Conservation (phyloP, 2,329 filamentous ascomycete genomes). For the Sporothrix curviconia region DNA sequence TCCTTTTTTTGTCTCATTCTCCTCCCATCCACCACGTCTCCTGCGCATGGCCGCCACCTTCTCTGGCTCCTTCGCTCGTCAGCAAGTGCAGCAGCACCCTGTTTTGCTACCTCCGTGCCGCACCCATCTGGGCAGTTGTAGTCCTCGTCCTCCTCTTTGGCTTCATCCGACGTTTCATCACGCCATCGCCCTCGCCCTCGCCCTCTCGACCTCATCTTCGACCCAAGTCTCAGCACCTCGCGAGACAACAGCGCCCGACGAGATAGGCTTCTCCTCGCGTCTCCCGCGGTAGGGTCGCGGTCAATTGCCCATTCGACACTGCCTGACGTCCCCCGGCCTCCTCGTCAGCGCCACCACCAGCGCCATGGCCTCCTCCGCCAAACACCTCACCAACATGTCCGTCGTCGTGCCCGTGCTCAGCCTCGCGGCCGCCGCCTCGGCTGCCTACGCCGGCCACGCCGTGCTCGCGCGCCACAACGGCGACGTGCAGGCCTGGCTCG, state of each 20-base stretch:
- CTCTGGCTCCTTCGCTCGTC: conserved; percentile 21
- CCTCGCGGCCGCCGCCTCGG: conserved; percentile 35
- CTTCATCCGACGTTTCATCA: conserved; percentile 22
- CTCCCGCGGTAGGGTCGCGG: no score
- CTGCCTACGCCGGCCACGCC: conserved; percentile 38
- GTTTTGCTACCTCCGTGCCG: conserved; percentile 34
- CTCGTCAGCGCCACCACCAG: no score
- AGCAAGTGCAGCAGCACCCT: conserved; percentile 38
- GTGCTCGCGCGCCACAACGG: conserved; percentile 31
- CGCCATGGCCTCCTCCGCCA: background rate
- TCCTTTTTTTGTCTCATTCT: background rate
- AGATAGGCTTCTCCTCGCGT: no score
- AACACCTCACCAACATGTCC: conserved; percentile 25
- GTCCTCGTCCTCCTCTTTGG: conserved; percentile 29
- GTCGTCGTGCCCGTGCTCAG: conserved; percentile 36
- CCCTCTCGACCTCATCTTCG: background rate
- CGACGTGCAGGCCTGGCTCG: conserved; percentile 34
- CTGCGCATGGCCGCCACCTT: conserved; percentile 2
- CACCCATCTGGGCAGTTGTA: conserved; percentile 38
- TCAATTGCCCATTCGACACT: no score
- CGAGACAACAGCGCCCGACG: no score
- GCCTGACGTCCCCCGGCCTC: background rate
- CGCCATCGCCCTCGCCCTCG: background rate
- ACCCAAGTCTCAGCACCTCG: background rate
- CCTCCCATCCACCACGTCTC: background rate